Conservation (phyloP, 257 asterid species). For the Solanum corneliomulleri region DNA sequence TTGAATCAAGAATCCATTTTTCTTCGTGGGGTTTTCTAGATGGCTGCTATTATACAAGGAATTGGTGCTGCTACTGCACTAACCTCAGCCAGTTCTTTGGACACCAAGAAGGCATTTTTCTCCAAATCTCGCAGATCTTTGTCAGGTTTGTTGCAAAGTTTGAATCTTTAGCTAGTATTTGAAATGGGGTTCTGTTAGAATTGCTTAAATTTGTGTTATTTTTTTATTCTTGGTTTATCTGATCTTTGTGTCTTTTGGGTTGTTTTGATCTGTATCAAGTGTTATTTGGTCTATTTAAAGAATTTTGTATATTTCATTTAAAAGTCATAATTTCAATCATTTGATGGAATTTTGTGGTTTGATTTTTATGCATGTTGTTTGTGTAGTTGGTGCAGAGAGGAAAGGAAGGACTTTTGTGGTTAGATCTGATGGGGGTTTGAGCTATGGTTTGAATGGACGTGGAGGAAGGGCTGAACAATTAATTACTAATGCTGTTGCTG, state of each 20-base stretch:
- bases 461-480: slow-evolving; percentile 18
- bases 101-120: slow-evolving; percentile 11
- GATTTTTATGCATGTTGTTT: background rate
- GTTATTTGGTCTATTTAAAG: background rate
- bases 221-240: background rate
- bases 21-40: background rate
- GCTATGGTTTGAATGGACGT: slow-evolving; percentile 18
- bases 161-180: background rate
- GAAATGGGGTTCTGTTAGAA: background rate
- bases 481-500: slow-evolving; percentile 48
- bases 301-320: background rate
- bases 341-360: background rate
- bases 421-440: slow-evolving; percentile 30
- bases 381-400: slow-evolving; percentile 31
- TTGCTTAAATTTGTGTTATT: background rate
- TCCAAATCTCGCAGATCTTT: slow-evolving; percentile 18
- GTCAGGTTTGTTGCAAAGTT: slow-evolving; percentile 17
- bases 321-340: background rate
- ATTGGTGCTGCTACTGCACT: slow-evolving; percentile 39
- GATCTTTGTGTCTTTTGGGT: background rate
- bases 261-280: background rate
- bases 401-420: slow-evolving; percentile 16
- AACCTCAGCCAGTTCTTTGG: slow-evolving; percentile 23
- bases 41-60: slow-evolving; percentile 38
- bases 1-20: background rate